Evolutionary conservation across 257 asterid genomes (phyloP).

Genomic region (Solanum tarapatanum): DNA sequence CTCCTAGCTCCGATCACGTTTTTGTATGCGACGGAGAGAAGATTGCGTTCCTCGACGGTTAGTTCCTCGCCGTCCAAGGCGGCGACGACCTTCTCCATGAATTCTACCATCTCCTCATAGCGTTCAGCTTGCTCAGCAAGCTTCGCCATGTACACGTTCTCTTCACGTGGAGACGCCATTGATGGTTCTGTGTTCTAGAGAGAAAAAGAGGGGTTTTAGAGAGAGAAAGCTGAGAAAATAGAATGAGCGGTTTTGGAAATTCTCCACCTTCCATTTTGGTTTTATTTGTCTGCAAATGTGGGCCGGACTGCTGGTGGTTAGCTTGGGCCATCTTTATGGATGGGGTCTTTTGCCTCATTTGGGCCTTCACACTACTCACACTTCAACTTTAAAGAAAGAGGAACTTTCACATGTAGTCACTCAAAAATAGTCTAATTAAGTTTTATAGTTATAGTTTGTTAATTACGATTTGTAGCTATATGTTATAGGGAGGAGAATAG

Average conservation of each 20-base stretch:
- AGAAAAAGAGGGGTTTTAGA: background rate
- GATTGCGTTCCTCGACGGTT: slow-evolving; percentile 1
- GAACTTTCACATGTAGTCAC: no score
- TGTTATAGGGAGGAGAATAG: no score
- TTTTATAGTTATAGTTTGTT: no score
- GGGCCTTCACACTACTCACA: background rate
- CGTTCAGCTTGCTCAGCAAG: slow-evolving; percentile 6
- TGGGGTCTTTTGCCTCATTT: background rate
- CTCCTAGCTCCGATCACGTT: slow-evolving; percentile 1
- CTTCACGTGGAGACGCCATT: slow-evolving; percentile 2
- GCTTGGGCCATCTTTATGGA: background rate
- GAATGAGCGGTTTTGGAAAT: background rate
- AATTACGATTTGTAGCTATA: no score
- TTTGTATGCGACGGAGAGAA: slow-evolving; percentile 3
- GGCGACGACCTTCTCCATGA: slow-evolving; percentile 1
- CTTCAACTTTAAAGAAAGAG: background rate
- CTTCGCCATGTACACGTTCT: slow-evolving; percentile 6
- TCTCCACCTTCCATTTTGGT: background rate
- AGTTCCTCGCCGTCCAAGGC: background rate
- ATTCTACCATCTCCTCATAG: slow-evolving; percentile 6
- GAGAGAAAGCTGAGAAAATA: background rate
- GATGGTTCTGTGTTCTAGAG: background rate
- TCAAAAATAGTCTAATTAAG: no score
- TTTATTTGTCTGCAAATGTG: background rate
- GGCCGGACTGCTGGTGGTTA: background rate